Evolutionary conservation across 2,329 filamentous ascomycete genomes (phyloP).

Genomic region (Tolypocladium inflatum): DNA sequence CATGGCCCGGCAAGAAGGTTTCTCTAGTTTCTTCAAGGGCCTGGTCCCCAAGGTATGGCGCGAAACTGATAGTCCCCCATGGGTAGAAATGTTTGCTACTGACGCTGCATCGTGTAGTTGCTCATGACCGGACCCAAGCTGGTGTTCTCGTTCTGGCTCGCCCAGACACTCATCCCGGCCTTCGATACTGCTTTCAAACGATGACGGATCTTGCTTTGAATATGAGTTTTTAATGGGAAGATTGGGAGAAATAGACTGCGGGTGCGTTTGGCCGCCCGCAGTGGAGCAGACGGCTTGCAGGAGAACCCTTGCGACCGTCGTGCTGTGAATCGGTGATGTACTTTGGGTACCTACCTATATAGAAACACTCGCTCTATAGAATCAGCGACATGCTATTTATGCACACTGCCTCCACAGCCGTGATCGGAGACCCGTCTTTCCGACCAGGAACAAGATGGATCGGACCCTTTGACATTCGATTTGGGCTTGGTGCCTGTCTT

Average conservation of each 20-base stretch:
- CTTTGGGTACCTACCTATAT: slow-evolving; percentile 12
- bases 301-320: background rate
- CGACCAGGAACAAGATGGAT: background rate
- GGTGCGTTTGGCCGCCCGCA: background rate
- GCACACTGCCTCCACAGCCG: background rate
- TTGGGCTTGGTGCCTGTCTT: background rate
- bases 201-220: slow-evolving; percentile 16
- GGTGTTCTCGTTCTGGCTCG: slow-evolving; percentile 99
- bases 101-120: slow-evolving; percentile 39
- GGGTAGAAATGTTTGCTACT: slow-evolving; percentile 8
- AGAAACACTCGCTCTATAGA: slow-evolving; percentile 12
- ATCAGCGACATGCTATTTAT: background rate
- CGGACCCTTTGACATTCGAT: background rate
- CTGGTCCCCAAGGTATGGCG: slow-evolving; percentile 69
- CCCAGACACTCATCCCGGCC: slow-evolving; percentile 92
- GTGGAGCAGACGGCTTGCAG: slow-evolving; percentile 1
- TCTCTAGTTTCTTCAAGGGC: slow-evolving; percentile 91
- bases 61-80: background rate
- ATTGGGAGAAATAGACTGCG: background rate
- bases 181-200: slow-evolving; percentile 51
- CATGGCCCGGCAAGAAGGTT: slow-evolving; percentile 87
- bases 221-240: background rate
- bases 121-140: slow-evolving; percentile 99
- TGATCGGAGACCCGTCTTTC: background rate
- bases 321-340: background rate